A percentile compares a stretch with the other conserved stretches of the same genome.
Evolutionary conservation across 768 basidiomycete species (phyloP).

Genomic region (Mycena capillaripes): DNA sequence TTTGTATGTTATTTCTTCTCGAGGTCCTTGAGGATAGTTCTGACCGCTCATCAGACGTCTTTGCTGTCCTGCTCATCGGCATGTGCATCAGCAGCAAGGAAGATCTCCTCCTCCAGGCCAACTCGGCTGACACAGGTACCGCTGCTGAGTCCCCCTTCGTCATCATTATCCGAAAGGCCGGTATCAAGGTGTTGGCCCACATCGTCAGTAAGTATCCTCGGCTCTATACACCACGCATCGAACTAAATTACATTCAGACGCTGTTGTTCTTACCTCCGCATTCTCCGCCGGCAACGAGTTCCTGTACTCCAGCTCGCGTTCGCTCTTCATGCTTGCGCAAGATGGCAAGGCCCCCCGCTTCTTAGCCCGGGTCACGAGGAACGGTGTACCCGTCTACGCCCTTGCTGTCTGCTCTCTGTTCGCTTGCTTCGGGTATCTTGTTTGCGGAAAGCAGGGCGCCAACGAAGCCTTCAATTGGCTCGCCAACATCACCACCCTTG

Average conservation of each 20-base stretch:
- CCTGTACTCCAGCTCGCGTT: slow-evolving; percentile 63
- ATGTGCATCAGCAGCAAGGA: slow-evolving; percentile 55
- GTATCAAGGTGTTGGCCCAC: slow-evolving; percentile 61
- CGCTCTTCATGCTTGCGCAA: slow-evolving; percentile 67
- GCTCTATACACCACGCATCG: not conserved
- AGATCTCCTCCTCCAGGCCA: slow-evolving; percentile 29
- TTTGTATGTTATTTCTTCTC: slow-evolving; percentile 27
- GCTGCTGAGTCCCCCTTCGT: slow-evolving; percentile 52
- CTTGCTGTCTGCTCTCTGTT: slow-evolving; percentile 52
- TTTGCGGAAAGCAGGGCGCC: slow-evolving; percentile 47
- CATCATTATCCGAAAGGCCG: slow-evolving; percentile 58
- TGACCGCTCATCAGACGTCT: slow-evolving; percentile 42
- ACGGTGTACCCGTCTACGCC: slow-evolving; percentile 54
- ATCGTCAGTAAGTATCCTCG: slow-evolving; percentile 45
- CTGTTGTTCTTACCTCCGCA: slow-evolving; percentile 63
- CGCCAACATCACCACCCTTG: slow-evolving; percentile 49
- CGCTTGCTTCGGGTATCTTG: slow-evolving; percentile 56
- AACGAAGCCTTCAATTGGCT: slow-evolving; percentile 58
- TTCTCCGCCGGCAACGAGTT: slow-evolving; percentile 69
- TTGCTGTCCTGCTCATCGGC: slow-evolving; percentile 55
- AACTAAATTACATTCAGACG: slow-evolving; percentile 32
- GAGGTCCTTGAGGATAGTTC: too few relatives aligned
- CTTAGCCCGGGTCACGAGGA: slow-evolving; percentile 51
- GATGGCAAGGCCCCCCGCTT: slow-evolving; percentile 65
- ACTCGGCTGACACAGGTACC: slow-evolving; percentile 39